A percentile compares a stretch with the other conserved stretches of the same genome.
Conservation (phyloP, 352 stramenopile genomes). For the Pythium phragmiticola region DNA sequence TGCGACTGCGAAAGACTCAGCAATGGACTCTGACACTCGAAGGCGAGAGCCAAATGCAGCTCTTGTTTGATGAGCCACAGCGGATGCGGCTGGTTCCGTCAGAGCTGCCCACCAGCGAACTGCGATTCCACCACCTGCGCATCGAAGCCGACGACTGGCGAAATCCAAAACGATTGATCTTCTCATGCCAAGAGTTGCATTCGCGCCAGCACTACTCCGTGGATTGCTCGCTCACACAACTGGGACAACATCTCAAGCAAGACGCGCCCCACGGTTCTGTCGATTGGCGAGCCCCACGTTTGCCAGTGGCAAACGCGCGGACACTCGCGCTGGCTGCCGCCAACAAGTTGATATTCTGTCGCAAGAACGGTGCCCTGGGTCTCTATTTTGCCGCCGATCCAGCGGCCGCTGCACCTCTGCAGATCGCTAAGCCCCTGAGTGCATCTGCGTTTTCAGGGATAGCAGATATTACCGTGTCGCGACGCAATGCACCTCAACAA, state of each 20-base stretch:
- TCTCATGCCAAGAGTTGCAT: slow-evolving; percentile 52
- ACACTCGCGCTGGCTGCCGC: slow-evolving; percentile 9
- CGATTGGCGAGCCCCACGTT: slow-evolving; percentile 4
- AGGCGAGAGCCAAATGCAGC: slow-evolving; percentile 4
- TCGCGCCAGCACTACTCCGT: slow-evolving; percentile 43
- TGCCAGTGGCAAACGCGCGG: slow-evolving; percentile 16
- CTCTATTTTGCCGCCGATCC: slow-evolving; percentile 1
- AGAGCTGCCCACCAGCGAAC: slow-evolving; percentile 4
- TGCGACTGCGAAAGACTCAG: slow-evolving; percentile 3
- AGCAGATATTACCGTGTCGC: neutral
- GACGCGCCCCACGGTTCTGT: neutral
- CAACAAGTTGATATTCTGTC: slow-evolving; percentile 4
- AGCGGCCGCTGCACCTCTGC: neutral
- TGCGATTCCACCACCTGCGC: slow-evolving; percentile 37
- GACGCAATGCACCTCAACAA: neutral
- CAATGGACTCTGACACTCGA: slow-evolving; percentile 8
- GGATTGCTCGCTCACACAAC: slow-evolving; percentile 42
- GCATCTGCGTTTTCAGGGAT: neutral
- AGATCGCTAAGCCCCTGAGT: neutral
- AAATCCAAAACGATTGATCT: slow-evolving; percentile 42
- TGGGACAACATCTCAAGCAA: slow-evolving; percentile 14
- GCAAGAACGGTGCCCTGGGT: slow-evolving; percentile 14
- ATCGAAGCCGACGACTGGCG: slow-evolving; percentile 44
- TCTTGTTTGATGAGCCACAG: slow-evolving; percentile 16
- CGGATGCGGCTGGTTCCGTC: neutral